A percentile compares a stretch with the other conserved stretches of the same genome.
Conservation (phyloP, 2,329 filamentous ascomycete species). For the Neophaeococcomyces mojaviensis region DNA sequence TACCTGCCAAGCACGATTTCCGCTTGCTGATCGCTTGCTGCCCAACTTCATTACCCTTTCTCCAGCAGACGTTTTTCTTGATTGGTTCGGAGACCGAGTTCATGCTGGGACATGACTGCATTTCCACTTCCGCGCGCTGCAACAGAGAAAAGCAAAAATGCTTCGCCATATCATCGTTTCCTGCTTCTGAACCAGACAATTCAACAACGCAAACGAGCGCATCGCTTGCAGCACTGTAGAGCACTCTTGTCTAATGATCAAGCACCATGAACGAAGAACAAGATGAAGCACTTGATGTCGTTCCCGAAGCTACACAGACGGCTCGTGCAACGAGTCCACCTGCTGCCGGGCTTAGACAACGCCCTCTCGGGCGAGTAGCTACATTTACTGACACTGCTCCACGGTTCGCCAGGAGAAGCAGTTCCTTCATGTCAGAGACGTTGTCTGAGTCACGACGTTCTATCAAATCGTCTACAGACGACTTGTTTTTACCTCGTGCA, state of each 20-base stretch:
- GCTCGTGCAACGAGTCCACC: constrained; percentile 18
- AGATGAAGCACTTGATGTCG: constrained; percentile 4
- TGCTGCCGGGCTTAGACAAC: constrained; percentile 28
- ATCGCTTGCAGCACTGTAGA: background rate
- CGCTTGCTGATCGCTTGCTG: no score
- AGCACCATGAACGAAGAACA: constrained; percentile 6
- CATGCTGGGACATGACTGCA: no score
- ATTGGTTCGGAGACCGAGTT: no score
- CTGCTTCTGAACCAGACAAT: no score
- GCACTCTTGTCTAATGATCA: background rate
- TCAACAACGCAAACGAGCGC: background rate
- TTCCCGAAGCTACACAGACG: constrained; percentile 1
- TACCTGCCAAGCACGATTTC: background rate
- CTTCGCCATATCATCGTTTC: no score
- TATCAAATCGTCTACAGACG: constrained; percentile 60
- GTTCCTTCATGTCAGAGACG: constrained; percentile 72
- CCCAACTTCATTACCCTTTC: no score
- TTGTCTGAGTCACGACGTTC: constrained; percentile 59
- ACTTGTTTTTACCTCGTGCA: constrained; percentile 55
- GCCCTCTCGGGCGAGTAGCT: constrained; percentile 29
- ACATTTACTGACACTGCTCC: constrained; percentile 30
- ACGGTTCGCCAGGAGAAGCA: constrained; percentile 50
- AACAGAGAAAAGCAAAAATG: no score
- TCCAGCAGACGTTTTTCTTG: no score
- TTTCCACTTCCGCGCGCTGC: no score